Base-by-base conservation (phyloP, 106 monocot genomes). In the Triglochin maritima region DNA sequence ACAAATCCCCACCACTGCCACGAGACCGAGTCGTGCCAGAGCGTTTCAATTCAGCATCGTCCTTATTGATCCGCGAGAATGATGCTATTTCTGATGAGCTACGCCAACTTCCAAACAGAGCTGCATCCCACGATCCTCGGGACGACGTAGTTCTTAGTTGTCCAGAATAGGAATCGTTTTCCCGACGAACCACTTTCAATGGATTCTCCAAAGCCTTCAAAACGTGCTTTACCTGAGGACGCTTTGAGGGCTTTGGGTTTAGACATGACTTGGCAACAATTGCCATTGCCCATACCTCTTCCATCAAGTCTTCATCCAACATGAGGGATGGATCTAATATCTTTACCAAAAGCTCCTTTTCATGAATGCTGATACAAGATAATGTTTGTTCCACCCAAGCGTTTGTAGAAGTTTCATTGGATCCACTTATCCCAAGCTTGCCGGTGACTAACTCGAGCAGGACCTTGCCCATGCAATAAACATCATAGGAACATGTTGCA, bases 131-230 rank as follows among this genome's bases (percentile, higher is more conserved):
- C 2, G 86, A 86, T 11, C 77, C 70, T 13, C 73, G 67, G 7
- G 81, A 86, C 4, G 90, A 86, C 6, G 72, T 74, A 14, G 66
- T 74, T 14, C 79, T 73, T 46, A 84, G 50, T 7, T 73, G 66
- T 49, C 17, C 69, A 4, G 90, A 80, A 44, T 44, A 62, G 7
- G 68, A 79, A 17, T 44, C 2, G 50, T 44, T 56, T 0, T 78
- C 74, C n/a, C 72, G 60, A 57, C 88, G 81, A 44, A 85, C 77
- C 49, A 88, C 75, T 64, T 74, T 85, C 46, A 88, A 45, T 9
- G 88, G 88, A 17, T 88, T 85, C 63, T 88, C 81, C 9, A 88
- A 57, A 0, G 88, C 88, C 44, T 80, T 88, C 54, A 88, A 62
- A 42, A 88, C 56, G 6, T 88, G 67, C n/a, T 75, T 67, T 4